Percentiles rank a stretch among this genome's conserved stretches.
Evolutionary conservation across 2,329 filamentous ascomycete genomes (phyloP).

Genomic region (Ploettnerulaceae sp.): DNA sequence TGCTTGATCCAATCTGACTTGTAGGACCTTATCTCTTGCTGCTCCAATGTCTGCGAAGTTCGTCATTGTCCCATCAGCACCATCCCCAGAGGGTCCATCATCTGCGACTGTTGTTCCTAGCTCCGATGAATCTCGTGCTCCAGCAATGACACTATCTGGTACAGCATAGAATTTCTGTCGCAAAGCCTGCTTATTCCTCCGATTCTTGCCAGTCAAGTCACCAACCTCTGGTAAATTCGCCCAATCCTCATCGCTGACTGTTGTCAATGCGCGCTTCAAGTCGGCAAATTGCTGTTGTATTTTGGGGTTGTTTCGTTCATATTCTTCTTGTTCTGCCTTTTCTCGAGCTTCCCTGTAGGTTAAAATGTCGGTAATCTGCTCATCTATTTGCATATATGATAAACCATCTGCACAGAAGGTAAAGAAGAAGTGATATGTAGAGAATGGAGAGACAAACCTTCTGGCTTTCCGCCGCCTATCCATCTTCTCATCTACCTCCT

Average conservation of each 20-base stretch:
- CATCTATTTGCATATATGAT: conserved; percentile 60
- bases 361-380: conserved; percentile 73
- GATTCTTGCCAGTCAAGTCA: conserved; percentile 91
- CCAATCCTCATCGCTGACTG: conserved; percentile 94
- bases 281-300: conserved; percentile 98
- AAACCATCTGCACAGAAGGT: conserved; percentile 53
- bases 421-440: conserved; percentile 19
- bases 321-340: conserved; percentile 83
- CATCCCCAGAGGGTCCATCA: conserved; percentile 55
- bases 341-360: conserved; percentile 87
- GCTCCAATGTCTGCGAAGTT: conserved; percentile 98
- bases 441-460: conserved; percentile 61
- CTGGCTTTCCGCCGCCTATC: conserved; percentile 78
- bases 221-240: conserved; percentile 92
- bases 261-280: conserved; percentile 81
- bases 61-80: conserved; percentile 81
- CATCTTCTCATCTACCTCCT: conserved; percentile 96
- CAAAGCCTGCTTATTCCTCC: conserved; percentile 75
- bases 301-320: conserved; percentile 96
- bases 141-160: conserved; percentile 89
- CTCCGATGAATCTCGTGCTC: conserved; percentile 73
- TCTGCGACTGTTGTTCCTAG: conserved; percentile 86
- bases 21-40: conserved; percentile 89
- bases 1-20: conserved; percentile 89
- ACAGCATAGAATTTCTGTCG: conserved; percentile 91